phyloP scores from a whole-genome alignment of 331 rosid species.

The Malus hybrid region DNA sequence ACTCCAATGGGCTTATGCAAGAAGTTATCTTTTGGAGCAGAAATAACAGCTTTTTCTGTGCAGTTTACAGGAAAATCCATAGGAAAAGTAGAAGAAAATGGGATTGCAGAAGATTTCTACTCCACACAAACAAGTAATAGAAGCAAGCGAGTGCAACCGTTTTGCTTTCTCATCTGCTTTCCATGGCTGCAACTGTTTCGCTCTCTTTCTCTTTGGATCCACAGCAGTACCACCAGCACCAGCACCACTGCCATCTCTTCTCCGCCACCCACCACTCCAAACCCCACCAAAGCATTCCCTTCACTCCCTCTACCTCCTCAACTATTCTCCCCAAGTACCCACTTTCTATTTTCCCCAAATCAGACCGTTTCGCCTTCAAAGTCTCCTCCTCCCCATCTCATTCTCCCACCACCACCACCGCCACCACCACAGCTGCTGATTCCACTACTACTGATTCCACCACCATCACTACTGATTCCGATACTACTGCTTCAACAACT shows the following conservation, averaged over 20 bases:
- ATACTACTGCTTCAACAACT: background rate
- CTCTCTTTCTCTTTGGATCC: slow-evolving; percentile 50
- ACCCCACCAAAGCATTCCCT: slow-evolving; percentile 18
- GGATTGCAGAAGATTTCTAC: background rate
- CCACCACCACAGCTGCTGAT: background rate
- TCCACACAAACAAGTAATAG: background rate
- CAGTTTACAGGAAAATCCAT: too few species aligned
- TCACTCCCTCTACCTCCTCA: slow-evolving; percentile 6
- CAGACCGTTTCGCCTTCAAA: slow-evolving; percentile 31
- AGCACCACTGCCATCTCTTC: background rate
- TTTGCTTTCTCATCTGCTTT: background rate
- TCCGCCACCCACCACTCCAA: background rate
- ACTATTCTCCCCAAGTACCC: slow-evolving; percentile 16
- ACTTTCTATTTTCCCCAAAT: slow-evolving; percentile 11
- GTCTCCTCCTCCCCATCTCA: slow-evolving; percentile 30
- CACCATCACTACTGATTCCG: background rate
- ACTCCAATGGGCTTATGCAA: too few species aligned
- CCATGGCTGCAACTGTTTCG: slow-evolving; percentile 47
- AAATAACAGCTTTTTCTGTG: too few species aligned
- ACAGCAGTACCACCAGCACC: slow-evolving; percentile 13
- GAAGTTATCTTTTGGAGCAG: too few species aligned
- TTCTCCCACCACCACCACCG: slow-evolving; percentile 11
- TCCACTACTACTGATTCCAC: background rate
- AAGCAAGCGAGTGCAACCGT: background rate
- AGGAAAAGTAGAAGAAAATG: too few species aligned